A percentile compares a stretch with the other conserved stretches of the same genome.
Evolutionary conservation across 345 rosid species (phyloP).

Genomic region (Leavenworthia alabamica): DNA sequence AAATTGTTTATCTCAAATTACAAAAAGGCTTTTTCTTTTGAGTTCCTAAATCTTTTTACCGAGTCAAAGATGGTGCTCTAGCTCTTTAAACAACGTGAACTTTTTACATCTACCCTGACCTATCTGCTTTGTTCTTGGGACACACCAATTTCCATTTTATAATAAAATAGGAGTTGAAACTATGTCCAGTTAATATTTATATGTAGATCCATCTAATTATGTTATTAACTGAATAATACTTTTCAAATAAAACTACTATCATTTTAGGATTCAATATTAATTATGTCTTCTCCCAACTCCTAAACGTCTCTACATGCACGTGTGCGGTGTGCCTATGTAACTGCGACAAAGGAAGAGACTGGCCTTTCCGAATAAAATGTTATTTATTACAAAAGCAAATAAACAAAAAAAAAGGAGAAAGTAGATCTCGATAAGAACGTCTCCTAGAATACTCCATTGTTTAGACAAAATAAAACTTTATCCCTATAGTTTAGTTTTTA

Average conservation of each 20-base stretch:
- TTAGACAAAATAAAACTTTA: slow-evolving; percentile 18
- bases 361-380: slow-evolving; percentile 14
- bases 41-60: slow-evolving; percentile 36
- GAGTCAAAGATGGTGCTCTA: slow-evolving; percentile 34
- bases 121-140: slow-evolving; percentile 34
- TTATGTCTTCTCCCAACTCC: neutral
- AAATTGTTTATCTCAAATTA: neutral
- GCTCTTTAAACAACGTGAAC: slow-evolving; percentile 19
- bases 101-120: slow-evolving; percentile 31
- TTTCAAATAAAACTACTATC: neutral
- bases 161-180: slow-evolving; percentile 30
- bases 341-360: slow-evolving; percentile 23
- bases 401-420: too few species aligned
- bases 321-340: slow-evolving; percentile 33
- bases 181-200: neutral
- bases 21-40: slow-evolving; percentile 32
- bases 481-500: neutral
- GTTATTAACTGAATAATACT: neutral
- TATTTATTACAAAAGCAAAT: neutral
- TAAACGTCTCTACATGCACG: slow-evolving; percentile 15
- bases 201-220: slow-evolving; percentile 3
- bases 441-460: slow-evolving; percentile 36
- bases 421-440: slow-evolving; percentile 47
- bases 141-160: slow-evolving; percentile 12
- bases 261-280: neutral